Percentiles rank a stretch among this genome's conserved stretches.
Conservation (phyloP, 108 stramenopile genomes). For the Conticribra weissflogii region DNA sequence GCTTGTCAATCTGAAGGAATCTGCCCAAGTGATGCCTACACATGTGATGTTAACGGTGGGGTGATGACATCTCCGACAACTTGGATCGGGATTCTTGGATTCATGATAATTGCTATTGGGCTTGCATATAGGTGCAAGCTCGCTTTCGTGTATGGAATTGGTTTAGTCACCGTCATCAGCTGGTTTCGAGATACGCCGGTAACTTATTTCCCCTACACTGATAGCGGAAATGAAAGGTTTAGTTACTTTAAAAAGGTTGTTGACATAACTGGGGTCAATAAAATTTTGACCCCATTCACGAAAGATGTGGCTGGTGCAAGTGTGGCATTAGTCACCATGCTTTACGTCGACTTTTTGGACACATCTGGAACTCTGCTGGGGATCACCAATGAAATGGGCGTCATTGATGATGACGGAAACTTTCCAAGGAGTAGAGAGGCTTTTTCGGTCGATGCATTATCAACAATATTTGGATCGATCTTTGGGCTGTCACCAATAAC, state of each 20-base stretch:
- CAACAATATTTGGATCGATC: conserved; percentile 68
- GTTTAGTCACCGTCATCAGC: conserved; percentile 58
- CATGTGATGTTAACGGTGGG: conserved; percentile 65
- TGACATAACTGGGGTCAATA: conserved; percentile 43
- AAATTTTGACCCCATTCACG: conserved; percentile 43
- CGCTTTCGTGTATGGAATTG: conserved; percentile 60
- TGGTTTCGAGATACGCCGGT: conserved; percentile 69
- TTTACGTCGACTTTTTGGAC: conserved; percentile 71
- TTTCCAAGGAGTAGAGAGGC: conserved; percentile 57
- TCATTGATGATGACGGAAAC: conserved; percentile 62
- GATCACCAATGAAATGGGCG: conserved; percentile 48
- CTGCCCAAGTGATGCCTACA: conserved; percentile 63
- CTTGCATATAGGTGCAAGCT: conserved; percentile 39
- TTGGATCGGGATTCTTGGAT: conserved; percentile 68
- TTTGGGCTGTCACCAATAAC: conserved; percentile 70
- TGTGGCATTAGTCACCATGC: conserved; percentile 58
- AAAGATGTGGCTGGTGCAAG: conserved; percentile 38
- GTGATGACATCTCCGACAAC: conserved; percentile 55
- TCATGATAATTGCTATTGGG: conserved; percentile 53
- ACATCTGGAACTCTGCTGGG: conserved; percentile 62
- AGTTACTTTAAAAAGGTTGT: conserved; percentile 68
- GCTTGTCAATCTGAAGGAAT: conserved; percentile 40
- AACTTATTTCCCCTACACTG: conserved; percentile 62
- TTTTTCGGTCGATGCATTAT: conserved; percentile 61
- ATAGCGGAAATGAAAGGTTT: conserved; percentile 53